Evolutionary conservation across 345 rosid genomes (phyloP), one percentile per base, ranked within the genome.

Genomic region (Linum usitatissimum): DNA sequence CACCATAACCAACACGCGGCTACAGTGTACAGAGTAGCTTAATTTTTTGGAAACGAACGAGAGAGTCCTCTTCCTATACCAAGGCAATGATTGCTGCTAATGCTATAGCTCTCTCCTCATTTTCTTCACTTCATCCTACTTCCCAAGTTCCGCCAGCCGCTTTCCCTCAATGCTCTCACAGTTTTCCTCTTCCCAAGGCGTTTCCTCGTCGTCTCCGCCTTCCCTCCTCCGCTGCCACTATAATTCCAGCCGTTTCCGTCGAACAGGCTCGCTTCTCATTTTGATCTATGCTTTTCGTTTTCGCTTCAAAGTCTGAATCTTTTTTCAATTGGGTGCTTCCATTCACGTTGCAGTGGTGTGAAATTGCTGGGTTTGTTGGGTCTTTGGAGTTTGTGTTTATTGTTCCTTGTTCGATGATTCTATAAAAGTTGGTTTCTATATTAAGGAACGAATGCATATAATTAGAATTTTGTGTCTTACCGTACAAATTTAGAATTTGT

Each of bases 71-170:
- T 34, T 34, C 7, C 17, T 1, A 6, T 15, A 6, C 55, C 65
- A 82, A 78, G 85, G 84, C 84, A 10, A 64, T 76, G 63, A 31
- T 36, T 57, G 70, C 85, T 66, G 51, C 17, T 10, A 15, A 6
- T 66, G 51, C 17, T 10, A 15, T 45, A 10, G 51, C 51, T 45
- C 51, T 13, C 10, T 45, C 51, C 15, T 45, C 51, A 10, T 71
- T 77, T 17, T 73, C 77, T 49, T 70, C 83, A 13, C 57, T 70
- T 64, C 55, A 38, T 60, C 70, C 62, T 28, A 75, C 77, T 53
- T 77, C 69, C n/a, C 75, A 73, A 31, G 61, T 74, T 39, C 28
- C 67, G 7, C 63, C 60, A 70, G 76, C 73, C 6, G 78, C 76
- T 45, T 63, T 40, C 67, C 70, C 82, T 70, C 59, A 21, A 21